Conservation (phyloP, 495 filamentous ascomycete species). For the Hyaloscypha bicolor region DNA sequence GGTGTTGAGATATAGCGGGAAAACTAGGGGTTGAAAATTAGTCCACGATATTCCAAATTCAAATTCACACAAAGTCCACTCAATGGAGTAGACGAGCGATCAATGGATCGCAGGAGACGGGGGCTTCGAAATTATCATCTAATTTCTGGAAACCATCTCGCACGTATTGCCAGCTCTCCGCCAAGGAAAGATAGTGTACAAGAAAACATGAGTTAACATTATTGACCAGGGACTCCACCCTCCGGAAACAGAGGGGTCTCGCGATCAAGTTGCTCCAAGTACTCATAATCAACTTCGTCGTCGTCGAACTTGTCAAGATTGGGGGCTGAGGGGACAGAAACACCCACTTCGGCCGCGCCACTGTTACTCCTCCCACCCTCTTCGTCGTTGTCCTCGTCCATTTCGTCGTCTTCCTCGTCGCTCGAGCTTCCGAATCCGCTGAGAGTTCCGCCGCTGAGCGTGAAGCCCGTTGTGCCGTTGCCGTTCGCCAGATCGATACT, state of each 20-base stretch:
- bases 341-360: constrained; percentile 36
- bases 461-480: constrained; percentile 67
- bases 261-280: constrained; percentile 36
- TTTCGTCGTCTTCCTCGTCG: constrained; percentile 95
- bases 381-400: constrained; percentile 83
- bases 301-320: constrained; percentile 35
- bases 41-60: constrained; percentile 3
- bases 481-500: constrained; percentile 74
- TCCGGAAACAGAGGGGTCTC: constrained; percentile 35
- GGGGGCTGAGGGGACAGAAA: constrained; percentile 35
- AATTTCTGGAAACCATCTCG: constrained; percentile 24
- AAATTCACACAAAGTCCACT: constrained; percentile 11
- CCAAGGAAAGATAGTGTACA: constrained; percentile 32
- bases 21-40: constrained; percentile 28
- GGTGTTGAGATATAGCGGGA: constrained; percentile 36
- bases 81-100: constrained; percentile 10
- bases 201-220: constrained; percentile 21
- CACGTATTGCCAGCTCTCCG: constrained; percentile 14
- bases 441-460: constrained; percentile 65
- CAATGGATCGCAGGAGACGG: constrained; percentile 13
- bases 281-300: constrained; percentile 35
- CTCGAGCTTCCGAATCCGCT: constrained; percentile 96
- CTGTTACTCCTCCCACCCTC: constrained; percentile 32
- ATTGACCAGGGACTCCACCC: constrained; percentile 26
- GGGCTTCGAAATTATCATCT: constrained; percentile 15